Base-by-base conservation (phyloP, 2,329 filamentous ascomycete genomes). In the Pseudopithomyces maydicus region DNA sequence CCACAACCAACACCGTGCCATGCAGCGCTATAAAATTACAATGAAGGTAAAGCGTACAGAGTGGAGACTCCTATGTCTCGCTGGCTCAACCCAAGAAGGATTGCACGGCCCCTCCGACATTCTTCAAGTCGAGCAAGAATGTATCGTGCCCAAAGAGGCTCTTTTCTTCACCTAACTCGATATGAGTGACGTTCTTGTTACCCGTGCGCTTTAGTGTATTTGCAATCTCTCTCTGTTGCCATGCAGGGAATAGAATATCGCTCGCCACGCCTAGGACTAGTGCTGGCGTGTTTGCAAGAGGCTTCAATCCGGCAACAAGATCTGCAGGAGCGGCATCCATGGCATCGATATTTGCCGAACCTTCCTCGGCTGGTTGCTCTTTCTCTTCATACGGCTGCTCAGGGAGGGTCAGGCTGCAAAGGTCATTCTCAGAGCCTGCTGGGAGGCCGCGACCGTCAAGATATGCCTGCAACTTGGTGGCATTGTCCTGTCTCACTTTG, bases 141-240 rank as follows among this genome's bases (percentile, higher is more conserved):
- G 94, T 98, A 73, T 99, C 95, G 71, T 99, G 95, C 0, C 95
- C 95, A 74, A 99, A 99, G 68, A 96, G 78, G 69, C 92, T 97
- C 77, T 95, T 86, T 78, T 98, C 92, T 79, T 98, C 92, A 33
- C 93, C 95, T 48, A 99, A 80, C 79, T 99, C 95, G 14, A 95
- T 85, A 76, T 99, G 92, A 43, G 88, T 89, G 0, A 99, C 93
- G 32, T 85, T 86, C 59, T 85, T 82, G 70, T 97, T 98, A 0
- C 95, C 95, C 0, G 85, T 85, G 33, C 85, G 83, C 57, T 87
- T 85, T 62, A 99, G 80, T 2, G 94, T 90, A 70, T 94, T 88
- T 3, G 93, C 94, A 59, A 99, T 88, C 77, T 99, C 95, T 52
- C 91, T 86, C 80, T 99, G 95, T 79, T 99, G 95, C 94, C 95